phyloP scores from a whole-genome alignment of 139 green algal genomes.

The Chlamydomonas sp. region DNA sequence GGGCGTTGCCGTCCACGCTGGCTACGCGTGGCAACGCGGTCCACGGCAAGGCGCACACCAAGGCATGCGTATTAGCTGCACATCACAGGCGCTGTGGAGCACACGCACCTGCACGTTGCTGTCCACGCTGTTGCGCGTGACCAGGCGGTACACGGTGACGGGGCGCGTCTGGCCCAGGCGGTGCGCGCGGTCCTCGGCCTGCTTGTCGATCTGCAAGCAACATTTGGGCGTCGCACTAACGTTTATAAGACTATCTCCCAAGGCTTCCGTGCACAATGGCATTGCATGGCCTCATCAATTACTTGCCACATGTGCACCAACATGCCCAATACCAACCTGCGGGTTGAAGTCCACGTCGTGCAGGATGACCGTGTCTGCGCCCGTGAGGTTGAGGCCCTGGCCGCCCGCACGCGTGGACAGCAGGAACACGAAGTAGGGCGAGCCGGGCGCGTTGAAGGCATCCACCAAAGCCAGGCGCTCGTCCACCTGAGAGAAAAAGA shows the following conservation, averaged over 20 bases:
- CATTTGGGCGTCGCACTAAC: too few species aligned
- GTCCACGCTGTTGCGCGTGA: slow-evolving; percentile 87
- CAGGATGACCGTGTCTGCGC: slow-evolving; percentile 95
- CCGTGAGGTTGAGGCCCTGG: slow-evolving; percentile 93
- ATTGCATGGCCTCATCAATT: too few species aligned
- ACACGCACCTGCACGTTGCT: slow-evolving; percentile 40
- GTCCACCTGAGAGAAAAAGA: slow-evolving; percentile 56
- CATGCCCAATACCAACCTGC: too few species aligned
- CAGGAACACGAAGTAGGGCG: slow-evolving; percentile 90
- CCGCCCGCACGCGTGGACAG: slow-evolving; percentile 94
- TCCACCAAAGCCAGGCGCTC: slow-evolving; percentile 88
- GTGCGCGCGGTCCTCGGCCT: slow-evolving; percentile 71
- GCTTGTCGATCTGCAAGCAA: slow-evolving; percentile 58
- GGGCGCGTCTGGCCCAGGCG: slow-evolving; percentile 87
- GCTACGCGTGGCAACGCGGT: slow-evolving; percentile 22
- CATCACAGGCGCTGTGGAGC: too few species aligned
- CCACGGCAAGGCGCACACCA: not conserved
- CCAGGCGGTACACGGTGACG: slow-evolving; percentile 92
- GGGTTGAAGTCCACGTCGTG: slow-evolving; percentile 97
- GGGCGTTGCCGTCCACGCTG: not conserved
- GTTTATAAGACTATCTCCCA: too few species aligned
- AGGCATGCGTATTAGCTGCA: not conserved
- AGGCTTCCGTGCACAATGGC: too few species aligned
- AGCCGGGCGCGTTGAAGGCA: slow-evolving; percentile 68
- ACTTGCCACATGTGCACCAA: too few species aligned